phyloP scores from a whole-genome alignment of 306 rosid species.

The Lagenaria siceraria region DNA sequence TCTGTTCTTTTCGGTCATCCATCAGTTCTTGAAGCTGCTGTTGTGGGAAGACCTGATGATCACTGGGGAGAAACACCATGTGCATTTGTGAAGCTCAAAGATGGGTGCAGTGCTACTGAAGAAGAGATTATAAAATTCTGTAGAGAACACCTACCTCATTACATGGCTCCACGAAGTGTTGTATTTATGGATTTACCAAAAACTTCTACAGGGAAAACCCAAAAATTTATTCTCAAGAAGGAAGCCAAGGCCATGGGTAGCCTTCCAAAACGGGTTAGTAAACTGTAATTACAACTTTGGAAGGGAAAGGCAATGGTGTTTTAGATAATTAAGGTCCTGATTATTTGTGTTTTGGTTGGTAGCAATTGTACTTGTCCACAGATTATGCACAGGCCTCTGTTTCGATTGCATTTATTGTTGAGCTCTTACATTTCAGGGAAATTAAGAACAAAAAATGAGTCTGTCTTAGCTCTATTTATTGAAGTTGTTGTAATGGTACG shows the following conservation, averaged over 20 bases:
- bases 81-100: constrained; percentile 79
- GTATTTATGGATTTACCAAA: constrained; percentile 64
- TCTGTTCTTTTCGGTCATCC: constrained; percentile 61
- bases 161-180: constrained; percentile 68
- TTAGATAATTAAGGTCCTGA: not conserved
- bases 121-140: constrained; percentile 57
- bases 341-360: not conserved
- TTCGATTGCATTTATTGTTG: not conserved
- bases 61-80: constrained; percentile 88
- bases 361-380: not conserved
- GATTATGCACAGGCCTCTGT: not conserved
- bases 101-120: constrained; percentile 25
- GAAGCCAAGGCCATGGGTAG: constrained; percentile 72
- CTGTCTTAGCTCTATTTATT: too few species aligned
- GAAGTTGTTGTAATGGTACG: too few species aligned
- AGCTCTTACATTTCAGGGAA: not conserved
- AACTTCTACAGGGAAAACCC: constrained; percentile 82
- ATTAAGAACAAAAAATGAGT: not conserved
- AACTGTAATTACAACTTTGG: constrained; percentile 14
- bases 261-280: constrained; percentile 40
- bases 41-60: constrained; percentile 73
- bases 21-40: constrained; percentile 61
- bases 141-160: constrained; percentile 43
- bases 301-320: not conserved
- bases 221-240: constrained; percentile 47